phyloP scores from a whole-genome alignment of 441 rosid species.

The Breynia disticha region DNA sequence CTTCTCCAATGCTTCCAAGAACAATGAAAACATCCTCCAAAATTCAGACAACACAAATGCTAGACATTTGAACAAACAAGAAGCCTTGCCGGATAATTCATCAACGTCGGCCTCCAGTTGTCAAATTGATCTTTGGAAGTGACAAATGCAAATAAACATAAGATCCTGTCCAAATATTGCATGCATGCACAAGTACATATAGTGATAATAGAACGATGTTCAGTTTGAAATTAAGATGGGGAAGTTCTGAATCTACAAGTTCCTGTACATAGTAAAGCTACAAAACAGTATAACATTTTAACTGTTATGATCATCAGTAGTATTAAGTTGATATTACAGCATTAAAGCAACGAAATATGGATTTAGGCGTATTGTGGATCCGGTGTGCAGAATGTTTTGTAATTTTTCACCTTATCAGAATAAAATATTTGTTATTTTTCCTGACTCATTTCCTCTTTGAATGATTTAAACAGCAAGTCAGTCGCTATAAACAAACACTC shows the following conservation, averaged over 20 bases:
- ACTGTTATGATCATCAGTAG: constrained; percentile 15
- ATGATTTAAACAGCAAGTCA: too few species aligned
- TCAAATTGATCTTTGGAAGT: constrained; percentile 50
- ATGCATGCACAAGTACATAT: constrained; percentile 10
- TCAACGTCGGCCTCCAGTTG: constrained; percentile 26
- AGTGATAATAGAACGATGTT: constrained; percentile 26
- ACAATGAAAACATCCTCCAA: constrained; percentile 13
- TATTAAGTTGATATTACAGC: constrained; percentile 15
- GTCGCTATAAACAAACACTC: too few species aligned
- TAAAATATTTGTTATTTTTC: too few species aligned
- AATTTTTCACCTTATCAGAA: too few species aligned
- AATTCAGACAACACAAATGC: constrained; percentile 17
- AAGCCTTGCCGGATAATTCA: constrained; percentile 24
- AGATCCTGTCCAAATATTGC: neutral
- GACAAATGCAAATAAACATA: constrained; percentile 5
- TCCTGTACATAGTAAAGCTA: constrained; percentile 37
- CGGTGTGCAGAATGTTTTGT: neutral
- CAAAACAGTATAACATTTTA: constrained; percentile 12
- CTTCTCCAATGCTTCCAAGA: constrained; percentile 21
- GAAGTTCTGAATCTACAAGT: constrained; percentile 15
- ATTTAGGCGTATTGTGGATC: constrained; percentile 8
- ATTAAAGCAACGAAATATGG: constrained; percentile 8
- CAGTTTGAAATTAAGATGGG: constrained; percentile 8
- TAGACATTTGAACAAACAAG: constrained; percentile 22
- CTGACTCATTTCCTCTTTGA: too few species aligned